Evolutionary conservation across 805 yeast genomes (phyloP).

Genomic region (Cyberlindnera misumaiensis): DNA sequence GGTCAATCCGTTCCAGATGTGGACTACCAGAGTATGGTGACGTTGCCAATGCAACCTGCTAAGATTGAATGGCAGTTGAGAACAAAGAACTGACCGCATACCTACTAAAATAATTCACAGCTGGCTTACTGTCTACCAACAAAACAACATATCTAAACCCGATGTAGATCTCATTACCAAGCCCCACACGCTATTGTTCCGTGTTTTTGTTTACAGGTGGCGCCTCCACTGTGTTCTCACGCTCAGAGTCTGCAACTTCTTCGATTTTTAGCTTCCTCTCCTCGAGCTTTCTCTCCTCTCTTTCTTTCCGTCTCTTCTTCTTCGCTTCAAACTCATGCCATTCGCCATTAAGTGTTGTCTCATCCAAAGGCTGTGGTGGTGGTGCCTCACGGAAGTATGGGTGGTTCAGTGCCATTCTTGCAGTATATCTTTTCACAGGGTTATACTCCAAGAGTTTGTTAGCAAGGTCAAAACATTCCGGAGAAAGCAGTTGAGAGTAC

Average conservation of each 20-base stretch:
- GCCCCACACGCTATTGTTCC: background rate
- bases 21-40: conserved; percentile 88
- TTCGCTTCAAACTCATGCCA: conserved; percentile 98
- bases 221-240: background rate
- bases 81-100: conserved; percentile 13
- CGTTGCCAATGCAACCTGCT: conserved; percentile 79
- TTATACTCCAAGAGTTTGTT: conserved; percentile 54
- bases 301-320: conserved; percentile 38
- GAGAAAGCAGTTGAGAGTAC: conserved; percentile 37
- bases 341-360: conserved; percentile 61
- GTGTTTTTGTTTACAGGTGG: conserved; percentile 1
- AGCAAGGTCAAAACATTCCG: conserved; percentile 61
- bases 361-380: conserved; percentile 47
- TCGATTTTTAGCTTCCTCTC: conserved; percentile 2
- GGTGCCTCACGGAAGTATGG: conserved; percentile 71
- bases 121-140: no score
- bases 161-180: no score
- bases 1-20: conserved; percentile 54
- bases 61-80: conserved; percentile 67
- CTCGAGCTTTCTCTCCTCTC: conserved; percentile 18
- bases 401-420: conserved; percentile 63
- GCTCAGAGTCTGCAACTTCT: no score
- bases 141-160: no score
- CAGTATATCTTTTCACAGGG: conserved; percentile 62
- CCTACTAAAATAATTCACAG: no score